Evolutionary conservation across 306 rosid genomes (phyloP), one percentile per base, ranked within the genome.

Genomic region (Acmispon strigosus): DNA sequence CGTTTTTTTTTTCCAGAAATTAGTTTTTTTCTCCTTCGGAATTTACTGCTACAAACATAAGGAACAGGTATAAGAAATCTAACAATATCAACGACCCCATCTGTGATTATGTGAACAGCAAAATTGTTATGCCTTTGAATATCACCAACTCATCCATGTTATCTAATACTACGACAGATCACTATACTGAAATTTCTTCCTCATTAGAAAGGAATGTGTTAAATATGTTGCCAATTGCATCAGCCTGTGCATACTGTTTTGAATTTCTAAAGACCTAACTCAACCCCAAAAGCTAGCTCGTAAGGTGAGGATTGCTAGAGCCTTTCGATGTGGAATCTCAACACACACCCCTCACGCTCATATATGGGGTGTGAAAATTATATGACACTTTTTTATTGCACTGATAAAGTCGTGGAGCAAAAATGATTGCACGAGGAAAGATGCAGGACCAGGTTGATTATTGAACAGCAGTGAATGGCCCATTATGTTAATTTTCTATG

Each of bases 51-150:
- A 59, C 63, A 36, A 16, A 57, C 49, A 37, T 8, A 15, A 22
- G 53, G 20, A 75, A 29, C 73, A 43, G 45, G 74, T 45, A 68
- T 53, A 67, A 43, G 48, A 62, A 69, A 53, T 42, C 68, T 66
- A 62, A 69, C 45, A 62, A 61, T 15, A 47, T 75, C 43, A 58
- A 53, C 27, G 45, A 53, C 52, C 48, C 63, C 61, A 50, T 62
- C 65, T 27, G 24, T 32, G 36, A 55, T 14, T 6, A 8, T 57
- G 41, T 76, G 19, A 71, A 72, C 66, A 60, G 78, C 7, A 43
- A 61, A 27, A 47, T 11, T 48, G 60, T 42, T 50, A 42, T 24
- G 37, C 27, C 66, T 62, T 34, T 14, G 18, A 29, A 32, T 29
- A 24, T 55, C 29, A 36, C 37, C 36, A 66, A 48, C 18, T 58